A percentile compares a stretch with the other conserved stretches of the same genome.
phyloP scores from a whole-genome alignment of 2,329 filamentous ascomycete species.

The Ascochyta rabiei region DNA sequence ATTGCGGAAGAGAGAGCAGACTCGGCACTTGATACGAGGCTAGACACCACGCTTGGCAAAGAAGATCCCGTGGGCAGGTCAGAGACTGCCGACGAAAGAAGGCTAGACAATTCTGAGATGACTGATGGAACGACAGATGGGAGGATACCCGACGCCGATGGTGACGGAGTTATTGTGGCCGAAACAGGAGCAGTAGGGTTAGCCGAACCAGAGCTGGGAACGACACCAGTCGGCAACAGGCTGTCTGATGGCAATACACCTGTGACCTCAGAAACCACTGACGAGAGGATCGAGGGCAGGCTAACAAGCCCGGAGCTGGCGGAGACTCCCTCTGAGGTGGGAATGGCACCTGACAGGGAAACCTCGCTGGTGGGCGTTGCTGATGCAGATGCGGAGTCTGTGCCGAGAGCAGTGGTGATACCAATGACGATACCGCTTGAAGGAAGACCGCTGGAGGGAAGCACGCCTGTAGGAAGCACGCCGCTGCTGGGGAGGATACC shows the following conservation, averaged over 20 bases:
- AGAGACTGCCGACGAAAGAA: slow-evolving; percentile 27
- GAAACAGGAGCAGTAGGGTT: slow-evolving; percentile 15
- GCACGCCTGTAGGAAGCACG: slow-evolving; percentile 29
- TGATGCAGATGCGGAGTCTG: slow-evolving; percentile 16
- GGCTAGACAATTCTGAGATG: slow-evolving; percentile 23
- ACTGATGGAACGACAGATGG: slow-evolving; percentile 25
- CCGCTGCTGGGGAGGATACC: slow-evolving; percentile 31
- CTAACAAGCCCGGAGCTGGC: slow-evolving; percentile 19
- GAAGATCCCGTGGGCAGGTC: slow-evolving; percentile 24
- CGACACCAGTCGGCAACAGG: slow-evolving; percentile 12
- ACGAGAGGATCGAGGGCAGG: slow-evolving; percentile 26
- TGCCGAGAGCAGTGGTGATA: slow-evolving; percentile 45
- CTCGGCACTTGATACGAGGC: slow-evolving; percentile 23
- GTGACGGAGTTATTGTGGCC: slow-evolving; percentile 16
- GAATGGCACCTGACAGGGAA: slow-evolving; percentile 26
- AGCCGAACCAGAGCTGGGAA: slow-evolving; percentile 22
- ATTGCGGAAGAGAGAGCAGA: slow-evolving; percentile 12
- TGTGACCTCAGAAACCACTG: slow-evolving; percentile 29
- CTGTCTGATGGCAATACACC: slow-evolving; percentile 22
- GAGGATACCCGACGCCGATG: slow-evolving; percentile 22
- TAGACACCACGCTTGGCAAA: slow-evolving; percentile 25
- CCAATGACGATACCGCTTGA: slow-evolving; percentile 43
- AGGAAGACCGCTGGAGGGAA: slow-evolving; percentile 10
- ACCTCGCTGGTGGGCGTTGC: slow-evolving; percentile 19
- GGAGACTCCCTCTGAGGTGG: slow-evolving; percentile 27